Conservation (phyloP, 192 early-diverging fungal genomes). For the Radiomyces spectabilis region DNA sequence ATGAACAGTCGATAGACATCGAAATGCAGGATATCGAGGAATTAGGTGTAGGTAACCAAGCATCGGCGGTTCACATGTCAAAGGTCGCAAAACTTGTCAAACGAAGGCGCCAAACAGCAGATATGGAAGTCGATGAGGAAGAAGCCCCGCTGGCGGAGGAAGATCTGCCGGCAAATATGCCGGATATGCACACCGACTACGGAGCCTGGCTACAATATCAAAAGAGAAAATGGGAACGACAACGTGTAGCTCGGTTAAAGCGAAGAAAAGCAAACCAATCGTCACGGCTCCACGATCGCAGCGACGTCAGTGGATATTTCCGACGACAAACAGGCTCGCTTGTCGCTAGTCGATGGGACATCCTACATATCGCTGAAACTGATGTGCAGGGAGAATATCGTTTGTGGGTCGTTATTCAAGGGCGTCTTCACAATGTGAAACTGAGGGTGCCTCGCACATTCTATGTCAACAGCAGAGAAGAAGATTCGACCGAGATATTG, state of each 20-base stretch:
- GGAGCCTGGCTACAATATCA: conserved; percentile 65
- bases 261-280: too few relatives aligned
- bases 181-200: conserved; percentile 65
- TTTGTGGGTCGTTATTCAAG: conserved; percentile 77
- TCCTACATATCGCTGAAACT: conserved; percentile 79
- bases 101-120: not conserved
- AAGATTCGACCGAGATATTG: not conserved
- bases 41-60: conserved; percentile 12
- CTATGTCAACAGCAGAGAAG: conserved; percentile 70
- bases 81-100: conserved; percentile 6
- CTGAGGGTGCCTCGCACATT: conserved; percentile 76
- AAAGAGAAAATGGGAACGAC: conserved; percentile 69
- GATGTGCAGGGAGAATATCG: conserved; percentile 80
- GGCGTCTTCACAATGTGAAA: conserved; percentile 60
- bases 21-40: conserved; percentile 52
- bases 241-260: too few relatives aligned
- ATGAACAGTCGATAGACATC: too few relatives aligned
- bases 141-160: conserved; percentile 21
- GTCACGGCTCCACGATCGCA: conserved; percentile 41
- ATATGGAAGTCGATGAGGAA: conserved; percentile 1
- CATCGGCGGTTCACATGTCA: not conserved
- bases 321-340: conserved; percentile 58
- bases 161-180: conserved; percentile 47
- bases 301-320: conserved; percentile 54
- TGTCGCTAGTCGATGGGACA: conserved; percentile 65